Evolutionary conservation across 768 basidiomycete genomes (phyloP).

Genomic region (Suillus clintonianus): DNA sequence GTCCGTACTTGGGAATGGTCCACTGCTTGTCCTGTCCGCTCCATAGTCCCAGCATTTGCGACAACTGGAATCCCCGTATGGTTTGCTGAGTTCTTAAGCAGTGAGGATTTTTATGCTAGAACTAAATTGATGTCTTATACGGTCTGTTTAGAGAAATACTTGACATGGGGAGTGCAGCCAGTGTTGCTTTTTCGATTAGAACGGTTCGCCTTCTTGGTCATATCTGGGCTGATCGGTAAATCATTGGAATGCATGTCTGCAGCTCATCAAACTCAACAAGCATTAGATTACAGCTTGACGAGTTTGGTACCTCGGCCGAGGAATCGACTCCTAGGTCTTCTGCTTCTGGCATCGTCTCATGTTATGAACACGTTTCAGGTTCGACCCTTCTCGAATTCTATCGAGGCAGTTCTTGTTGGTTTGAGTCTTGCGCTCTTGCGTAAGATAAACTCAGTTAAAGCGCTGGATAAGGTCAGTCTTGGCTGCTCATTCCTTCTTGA

Average conservation of each 20-base stretch:
- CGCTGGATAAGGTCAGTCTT: background rate
- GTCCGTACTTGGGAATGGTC: constrained; percentile 42
- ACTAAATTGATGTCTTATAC: constrained; percentile 7
- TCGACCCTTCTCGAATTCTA: constrained; percentile 41
- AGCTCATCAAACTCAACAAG: constrained; percentile 5
- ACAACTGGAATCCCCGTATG: constrained; percentile 37
- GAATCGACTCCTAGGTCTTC: constrained; percentile 19
- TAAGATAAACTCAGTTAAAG: constrained; percentile 10
- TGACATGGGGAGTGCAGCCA: constrained; percentile 7
- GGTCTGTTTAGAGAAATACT: constrained; percentile 11
- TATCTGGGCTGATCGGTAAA: constrained; percentile 37
- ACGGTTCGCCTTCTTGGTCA: constrained; percentile 30
- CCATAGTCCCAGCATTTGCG: constrained; percentile 31
- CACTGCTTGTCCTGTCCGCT: constrained; percentile 35
- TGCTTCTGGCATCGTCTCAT: constrained; percentile 38
- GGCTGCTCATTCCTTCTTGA: background rate
- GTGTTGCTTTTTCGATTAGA: constrained; percentile 29
- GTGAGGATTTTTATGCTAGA: constrained; percentile 21
- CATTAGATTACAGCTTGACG: constrained; percentile 25
- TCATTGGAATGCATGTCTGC: background rate
- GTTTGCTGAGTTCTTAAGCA: constrained; percentile 12
- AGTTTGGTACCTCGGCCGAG: constrained; percentile 22
- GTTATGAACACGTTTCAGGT: constrained; percentile 39
- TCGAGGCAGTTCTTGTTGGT: constrained; percentile 34
- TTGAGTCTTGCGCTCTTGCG: constrained; percentile 29